Base-by-base conservation (phyloP, 1,284 basidiomycete genomes). In the Mycena citricolor region DNA sequence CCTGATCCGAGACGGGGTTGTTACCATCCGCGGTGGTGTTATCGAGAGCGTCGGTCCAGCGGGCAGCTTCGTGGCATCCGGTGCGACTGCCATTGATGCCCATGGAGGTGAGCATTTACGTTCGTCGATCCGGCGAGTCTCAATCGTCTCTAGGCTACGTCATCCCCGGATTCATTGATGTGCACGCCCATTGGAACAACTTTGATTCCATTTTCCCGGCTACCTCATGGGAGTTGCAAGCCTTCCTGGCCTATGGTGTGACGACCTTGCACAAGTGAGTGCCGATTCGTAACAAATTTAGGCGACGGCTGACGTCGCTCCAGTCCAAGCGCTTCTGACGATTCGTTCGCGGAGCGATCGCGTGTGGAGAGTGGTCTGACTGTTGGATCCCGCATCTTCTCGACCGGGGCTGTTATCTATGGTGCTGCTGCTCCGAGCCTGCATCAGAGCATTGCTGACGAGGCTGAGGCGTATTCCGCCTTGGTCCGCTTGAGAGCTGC, bases 241-340 rank as follows among this genome's bases (percentile, higher is more conserved):
- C 82, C 0, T 86, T 86, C 73, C 71, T 87, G 22, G 81, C 84
- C 0, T 86, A 86, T 54, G 84, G 84, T n/a, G 74, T 87, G 7
- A 87, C 84, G 0, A 86, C 84, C 2, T 55, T 87, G 44, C 85
- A 87, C 68, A 87, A 87, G 83, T 86, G 55, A 42, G 72, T 61
- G 24, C 12, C 22, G 17, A 40, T 14, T 29, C 24, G 33, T n/a
- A 23, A 25, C 25, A 11, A 13, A 21, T n/a, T 21, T 12, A 13
- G 17, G 16, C 21, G 13, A 21, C 29, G 35, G 17, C 21, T 49
- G 17, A 43, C 20, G 28, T 28, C 44, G 17, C 26, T 47, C 21
- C 29, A 86, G 83, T 54, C 83, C 83, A 4, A 86, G 81, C 52
- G 67, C 78, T 32, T 70, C 76, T 45, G 79, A 81, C 0, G 66